Conservation (phyloP, 768 basidiomycete genomes). For the Mycena vitilis region DNA sequence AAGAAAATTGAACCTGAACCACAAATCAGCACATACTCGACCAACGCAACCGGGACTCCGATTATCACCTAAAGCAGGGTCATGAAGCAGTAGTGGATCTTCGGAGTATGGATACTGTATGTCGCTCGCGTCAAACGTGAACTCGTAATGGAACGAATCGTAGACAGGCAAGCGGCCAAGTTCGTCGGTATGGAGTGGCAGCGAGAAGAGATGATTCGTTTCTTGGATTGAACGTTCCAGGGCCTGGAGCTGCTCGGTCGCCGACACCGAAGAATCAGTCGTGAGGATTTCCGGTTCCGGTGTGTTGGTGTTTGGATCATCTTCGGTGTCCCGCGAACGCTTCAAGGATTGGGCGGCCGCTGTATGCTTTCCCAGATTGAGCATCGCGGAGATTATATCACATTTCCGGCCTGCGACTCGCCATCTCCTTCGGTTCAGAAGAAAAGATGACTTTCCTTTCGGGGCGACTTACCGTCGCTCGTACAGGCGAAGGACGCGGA, state of each 20-base stretch:
- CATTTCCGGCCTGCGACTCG: conserved; percentile 25
- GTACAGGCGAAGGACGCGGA: conserved; percentile 41
- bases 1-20: background rate
- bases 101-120: too few relatives aligned
- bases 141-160: conserved; percentile 19
- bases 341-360: background rate
- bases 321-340: conserved; percentile 8
- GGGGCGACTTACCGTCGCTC: conserved; percentile 18
- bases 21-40: background rate
- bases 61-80: background rate
- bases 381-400: conserved; percentile 27
- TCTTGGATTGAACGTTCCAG: conserved; percentile 9
- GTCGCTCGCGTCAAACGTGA: conserved; percentile 5
- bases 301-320: background rate
- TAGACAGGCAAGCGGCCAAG: conserved; percentile 26
- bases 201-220: conserved; percentile 6
- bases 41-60: too few relatives aligned
- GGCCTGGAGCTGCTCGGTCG: background rate
- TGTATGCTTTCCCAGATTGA: conserved; percentile 12
- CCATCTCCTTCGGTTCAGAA: conserved; percentile 13
- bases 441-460: background rate
- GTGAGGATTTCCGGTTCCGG: background rate
- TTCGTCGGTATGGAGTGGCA: conserved; percentile 15
- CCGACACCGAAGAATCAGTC: background rate
- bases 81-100: background rate